These are phyloP conservation scores for Phytophthora chlamydospora DNA, from an alignment of 352 stramenopile species.

Conservation along the genomic window DNA sequence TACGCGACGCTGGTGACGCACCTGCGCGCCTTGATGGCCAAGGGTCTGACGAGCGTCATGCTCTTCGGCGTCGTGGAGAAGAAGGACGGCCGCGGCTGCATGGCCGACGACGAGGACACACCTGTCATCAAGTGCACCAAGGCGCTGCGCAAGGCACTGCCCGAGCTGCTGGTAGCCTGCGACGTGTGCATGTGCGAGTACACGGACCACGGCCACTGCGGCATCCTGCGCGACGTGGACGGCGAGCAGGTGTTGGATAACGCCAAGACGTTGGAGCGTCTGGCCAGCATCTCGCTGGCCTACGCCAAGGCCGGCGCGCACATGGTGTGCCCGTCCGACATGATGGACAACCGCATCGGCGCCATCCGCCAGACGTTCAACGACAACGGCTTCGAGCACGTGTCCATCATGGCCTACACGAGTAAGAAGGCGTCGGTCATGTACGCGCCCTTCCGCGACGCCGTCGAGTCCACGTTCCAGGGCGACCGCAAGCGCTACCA, in stretches of 20 bases:
- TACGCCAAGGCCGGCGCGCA: constrained; percentile 97
- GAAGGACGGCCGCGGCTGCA: constrained; percentile 78
- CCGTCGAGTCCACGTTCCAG: constrained; percentile 96
- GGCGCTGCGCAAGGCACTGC: constrained; percentile 65
- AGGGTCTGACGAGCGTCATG: constrained; percentile 87
- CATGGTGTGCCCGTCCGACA: constrained; percentile 97
- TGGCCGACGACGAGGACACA: constrained; percentile 77
- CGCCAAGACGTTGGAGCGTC: constrained; percentile 94
- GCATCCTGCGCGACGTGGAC: constrained; percentile 87
- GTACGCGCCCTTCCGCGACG: constrained; percentile 97
- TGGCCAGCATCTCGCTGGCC: constrained; percentile 94
- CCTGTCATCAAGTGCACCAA: constrained; percentile 80
- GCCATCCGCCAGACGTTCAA: constrained; percentile 96
- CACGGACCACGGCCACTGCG: constrained; percentile 90
- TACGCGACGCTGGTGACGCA: constrained; percentile 79
- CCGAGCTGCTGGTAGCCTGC: constrained; percentile 83
- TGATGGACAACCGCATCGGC: constrained; percentile 98
- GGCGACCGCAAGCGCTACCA: constrained; percentile 98
- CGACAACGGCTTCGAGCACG: constrained; percentile 96
- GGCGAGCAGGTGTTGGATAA: constrained; percentile 97
- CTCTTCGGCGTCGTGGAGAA: constrained; percentile 89
- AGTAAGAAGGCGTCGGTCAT: constrained; percentile 97
- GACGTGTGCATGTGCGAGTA: constrained; percentile 93
- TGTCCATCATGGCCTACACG: constrained; percentile 99
- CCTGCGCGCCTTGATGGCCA: constrained; percentile 67